These are phyloP conservation scores for Irpex rosettiformis DNA, from an alignment of 1,284 basidiomycete genomes.

Conservation along the genomic window DNA sequence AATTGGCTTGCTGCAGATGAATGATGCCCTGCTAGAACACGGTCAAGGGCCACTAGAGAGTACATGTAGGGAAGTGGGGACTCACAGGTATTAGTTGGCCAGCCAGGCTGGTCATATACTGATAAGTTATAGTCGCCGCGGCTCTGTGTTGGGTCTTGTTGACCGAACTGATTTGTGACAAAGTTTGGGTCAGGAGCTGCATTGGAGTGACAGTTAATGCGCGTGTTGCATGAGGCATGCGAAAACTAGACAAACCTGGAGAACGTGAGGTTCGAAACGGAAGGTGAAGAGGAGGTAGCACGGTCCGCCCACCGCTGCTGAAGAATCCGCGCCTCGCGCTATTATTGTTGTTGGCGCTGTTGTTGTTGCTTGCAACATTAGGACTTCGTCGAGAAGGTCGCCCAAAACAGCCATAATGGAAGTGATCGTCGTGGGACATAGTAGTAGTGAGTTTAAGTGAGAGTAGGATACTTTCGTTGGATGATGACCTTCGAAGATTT, in stretches of 20 bases:
- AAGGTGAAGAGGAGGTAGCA: conserved; percentile 80
- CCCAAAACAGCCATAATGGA: conserved; percentile 32
- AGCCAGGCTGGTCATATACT: conserved; percentile 43
- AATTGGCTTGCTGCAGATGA: conserved; percentile 26
- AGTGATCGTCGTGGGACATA: conserved; percentile 34
- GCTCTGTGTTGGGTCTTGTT: conserved; percentile 58
- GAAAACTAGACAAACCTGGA: conserved; percentile 67
- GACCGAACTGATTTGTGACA: conserved; percentile 50
- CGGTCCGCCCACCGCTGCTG: conserved; percentile 72
- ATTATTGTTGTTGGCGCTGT: conserved; percentile 15
- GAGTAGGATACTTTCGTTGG: conserved; percentile 27
- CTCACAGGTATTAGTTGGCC: conserved; percentile 47
- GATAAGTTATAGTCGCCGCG: conserved; percentile 52
- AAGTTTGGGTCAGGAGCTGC: conserved; percentile 36
- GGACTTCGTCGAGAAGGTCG: conserved; percentile 26
- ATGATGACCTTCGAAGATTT: conserved; percentile 23
- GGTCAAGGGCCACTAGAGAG: conserved; percentile 2
- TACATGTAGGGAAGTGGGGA: conserved; percentile 17
- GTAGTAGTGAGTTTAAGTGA: conserved; percentile 24
- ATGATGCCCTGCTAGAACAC: conserved; percentile 19
- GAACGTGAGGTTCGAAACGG: conserved; percentile 81
- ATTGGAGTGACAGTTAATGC: conserved; percentile 20
- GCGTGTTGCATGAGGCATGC: background rate
- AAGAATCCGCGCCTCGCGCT: conserved; percentile 45
- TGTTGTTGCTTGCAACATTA: conserved; percentile 25